A percentile compares a stretch with the other conserved stretches of the same genome.
Evolutionary conservation across 129 eudicot species (phyloP).

Genomic region (Flaveria ramosissima): DNA sequence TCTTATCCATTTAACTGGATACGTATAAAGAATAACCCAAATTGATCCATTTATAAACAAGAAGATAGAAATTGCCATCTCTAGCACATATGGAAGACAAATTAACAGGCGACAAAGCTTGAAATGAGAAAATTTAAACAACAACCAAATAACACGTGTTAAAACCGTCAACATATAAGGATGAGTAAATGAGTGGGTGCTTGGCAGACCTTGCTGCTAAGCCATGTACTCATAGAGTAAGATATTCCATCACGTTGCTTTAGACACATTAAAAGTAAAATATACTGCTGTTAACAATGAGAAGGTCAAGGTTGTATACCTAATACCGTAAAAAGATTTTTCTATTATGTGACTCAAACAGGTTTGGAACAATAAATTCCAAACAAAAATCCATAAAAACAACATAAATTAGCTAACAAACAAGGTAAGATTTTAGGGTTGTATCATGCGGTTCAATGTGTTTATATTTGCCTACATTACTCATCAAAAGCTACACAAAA

Average conservation of each 20-base stretch:
- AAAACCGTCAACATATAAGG: neutral
- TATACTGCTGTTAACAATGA: neutral
- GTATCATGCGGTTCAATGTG: neutral
- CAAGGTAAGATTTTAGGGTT: neutral
- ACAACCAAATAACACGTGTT: neutral
- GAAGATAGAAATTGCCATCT: neutral
- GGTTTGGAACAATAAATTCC: neutral
- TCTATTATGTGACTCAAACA: neutral
- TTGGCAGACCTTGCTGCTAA: neutral
- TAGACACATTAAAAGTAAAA: neutral
- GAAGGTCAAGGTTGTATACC: neutral
- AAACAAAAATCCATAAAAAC: neutral
- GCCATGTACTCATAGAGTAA: slow-evolving; percentile 9
- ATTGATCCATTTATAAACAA: neutral
- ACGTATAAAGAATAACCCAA: neutral
- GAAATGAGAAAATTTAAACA: too few relatives aligned
- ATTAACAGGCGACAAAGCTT: neutral
- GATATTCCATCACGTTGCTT: neutral
- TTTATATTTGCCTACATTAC: neutral
- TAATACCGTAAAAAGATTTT: neutral
- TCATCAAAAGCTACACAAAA: neutral
- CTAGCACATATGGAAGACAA: neutral
- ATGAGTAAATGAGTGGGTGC: neutral
- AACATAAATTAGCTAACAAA: slow-evolving; percentile 12
- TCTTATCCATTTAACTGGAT: neutral